Base-by-base conservation (phyloP, 1,284 basidiomycete genomes). In the Microbotryum silenes-acaulis region DNA sequence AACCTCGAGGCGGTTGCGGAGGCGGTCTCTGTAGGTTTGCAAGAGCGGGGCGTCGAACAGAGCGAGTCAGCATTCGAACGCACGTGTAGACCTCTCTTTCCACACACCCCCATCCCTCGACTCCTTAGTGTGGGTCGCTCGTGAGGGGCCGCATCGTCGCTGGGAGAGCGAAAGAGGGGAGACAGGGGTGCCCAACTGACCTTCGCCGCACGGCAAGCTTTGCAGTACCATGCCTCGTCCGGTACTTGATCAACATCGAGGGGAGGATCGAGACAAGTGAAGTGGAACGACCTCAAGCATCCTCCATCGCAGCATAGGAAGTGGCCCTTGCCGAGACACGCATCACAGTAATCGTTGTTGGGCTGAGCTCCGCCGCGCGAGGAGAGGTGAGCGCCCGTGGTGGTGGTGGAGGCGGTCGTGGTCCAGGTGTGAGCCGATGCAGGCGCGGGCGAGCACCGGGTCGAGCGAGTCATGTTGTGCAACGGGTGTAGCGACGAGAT, bases 241-340 rank as follows among this genome's bases (percentile, higher is more conserved):
- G 85, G 85, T 51, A 89, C 78, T 71, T 97, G 91, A 70, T 87
- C 82, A 57, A 86, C 80, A 69, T 93, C 88, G 77, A 97, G 83
- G 25, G 94, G 94, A 49, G 94, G 94, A 74, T 97, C 89, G 71
- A 98, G 83, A 76, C 94, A 99, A 82, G 86, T 86, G 64, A 97
- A 85, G 77, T 99, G 94, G 76, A 97, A 99, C 25, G 91, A 91
- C 67, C 88, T 81, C 37, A 94, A 90, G 74, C 96, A 99, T 16
- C 93, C 92, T 33, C 68, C 70, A 74, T 98, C 94, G 76, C 94
- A 99, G 67, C 77, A 78, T 12, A 78, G 67, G 75, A 97, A 97
- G 60, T 92, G 88, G 31, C 82, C 82, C 54, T 79, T 78, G 16
- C 81, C 80, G 31, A 85, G 83, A 77, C 94, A 97, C 2, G 89